A percentile compares a stretch with the other conserved stretches of the same genome.
Evolutionary conservation across 495 filamentous ascomycete genomes (phyloP).

Genomic region (Annulohypoxylon bovei): DNA sequence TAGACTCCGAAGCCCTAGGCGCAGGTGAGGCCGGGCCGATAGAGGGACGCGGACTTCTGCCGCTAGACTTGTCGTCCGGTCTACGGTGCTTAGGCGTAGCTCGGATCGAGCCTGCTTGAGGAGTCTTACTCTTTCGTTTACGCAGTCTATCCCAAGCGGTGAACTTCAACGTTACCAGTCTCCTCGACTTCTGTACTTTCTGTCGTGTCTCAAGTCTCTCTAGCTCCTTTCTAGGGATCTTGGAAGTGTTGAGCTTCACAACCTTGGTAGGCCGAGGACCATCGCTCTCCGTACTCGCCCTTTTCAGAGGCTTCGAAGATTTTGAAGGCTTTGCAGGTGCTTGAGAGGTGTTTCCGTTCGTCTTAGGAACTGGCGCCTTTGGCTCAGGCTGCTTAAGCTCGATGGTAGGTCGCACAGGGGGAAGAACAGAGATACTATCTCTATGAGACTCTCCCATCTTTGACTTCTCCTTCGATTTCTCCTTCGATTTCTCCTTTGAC

Average conservation of each 20-base stretch:
- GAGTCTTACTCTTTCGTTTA: conserved; percentile 7
- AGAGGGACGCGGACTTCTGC: conserved; percentile 13
- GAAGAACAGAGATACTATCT: conserved; percentile 43
- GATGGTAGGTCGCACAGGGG: conserved; percentile 39
- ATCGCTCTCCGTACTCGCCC: conserved; percentile 41
- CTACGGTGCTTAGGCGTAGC: conserved; percentile 33
- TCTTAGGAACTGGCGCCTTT: conserved; percentile 30
- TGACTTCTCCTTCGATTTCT: conserved; percentile 10
- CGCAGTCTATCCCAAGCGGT: conserved; percentile 39
- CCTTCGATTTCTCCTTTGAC: conserved; percentile 5
- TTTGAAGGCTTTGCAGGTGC: conserved; percentile 30
- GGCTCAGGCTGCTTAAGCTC: conserved; percentile 35
- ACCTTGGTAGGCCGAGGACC: conserved; percentile 52
- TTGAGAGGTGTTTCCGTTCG: conserved; percentile 32
- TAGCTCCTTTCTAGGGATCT: conserved; percentile 30
- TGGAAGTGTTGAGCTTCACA: conserved; percentile 46
- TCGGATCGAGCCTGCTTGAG: conserved; percentile 37
- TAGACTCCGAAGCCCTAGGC: conserved; percentile 29
- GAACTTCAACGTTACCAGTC: conserved; percentile 40
- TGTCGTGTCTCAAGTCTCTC: conserved; percentile 23
- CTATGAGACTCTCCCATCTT: conserved; percentile 33
- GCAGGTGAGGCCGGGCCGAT: conserved; percentile 14
- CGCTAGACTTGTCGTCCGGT: conserved; percentile 20
- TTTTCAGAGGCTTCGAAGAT: conserved; percentile 34
- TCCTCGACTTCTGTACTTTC: neutral